Evolutionary conservation across 164 flowering plant species (phyloP).

Genomic region (Berberis vulgaris): DNA sequence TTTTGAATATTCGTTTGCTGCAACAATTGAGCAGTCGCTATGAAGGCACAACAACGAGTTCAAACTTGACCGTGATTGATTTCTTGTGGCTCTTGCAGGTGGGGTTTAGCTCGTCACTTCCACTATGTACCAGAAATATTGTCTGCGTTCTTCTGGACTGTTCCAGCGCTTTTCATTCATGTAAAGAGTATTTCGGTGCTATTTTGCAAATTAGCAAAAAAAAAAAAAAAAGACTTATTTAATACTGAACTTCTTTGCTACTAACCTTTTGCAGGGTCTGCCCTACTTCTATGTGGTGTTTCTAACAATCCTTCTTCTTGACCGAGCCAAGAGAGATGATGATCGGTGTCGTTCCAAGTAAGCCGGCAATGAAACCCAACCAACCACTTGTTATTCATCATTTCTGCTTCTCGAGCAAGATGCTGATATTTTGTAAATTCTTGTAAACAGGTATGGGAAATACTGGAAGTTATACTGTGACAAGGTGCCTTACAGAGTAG

Average conservation of each 20-base stretch:
- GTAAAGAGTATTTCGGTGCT: constrained; percentile 36
- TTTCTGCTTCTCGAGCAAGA: too few species aligned
- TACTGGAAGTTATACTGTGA: too few species aligned
- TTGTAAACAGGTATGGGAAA: too few species aligned
- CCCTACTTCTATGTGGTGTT: constrained; percentile 95
- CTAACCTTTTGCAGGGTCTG: constrained; percentile 48
- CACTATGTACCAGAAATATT: constrained; percentile 93
- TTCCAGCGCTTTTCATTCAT: constrained; percentile 85
- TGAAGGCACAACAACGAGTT: neutral
- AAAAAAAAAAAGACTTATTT: too few species aligned
- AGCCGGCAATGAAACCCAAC: constrained; percentile 16
- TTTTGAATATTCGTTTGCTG: neutral
- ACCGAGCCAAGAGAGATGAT: constrained; percentile 94
- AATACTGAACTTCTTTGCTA: neutral
- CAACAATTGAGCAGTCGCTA: neutral
- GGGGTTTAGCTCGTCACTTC: constrained; percentile 96
- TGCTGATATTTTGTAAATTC: too few species aligned
- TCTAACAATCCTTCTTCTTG: constrained; percentile 84
- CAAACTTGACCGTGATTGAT: neutral
- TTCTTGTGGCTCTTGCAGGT: constrained; percentile 41
- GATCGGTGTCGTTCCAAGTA: constrained; percentile 91
- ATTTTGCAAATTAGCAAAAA: too few species aligned
- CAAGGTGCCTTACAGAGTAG: too few species aligned
- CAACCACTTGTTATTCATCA: too few species aligned
- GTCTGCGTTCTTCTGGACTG: constrained; percentile 89